These are phyloP conservation scores for Erodium maritimum DNA, from an alignment of 345 rosid species.

Conservation along the genomic window DNA sequence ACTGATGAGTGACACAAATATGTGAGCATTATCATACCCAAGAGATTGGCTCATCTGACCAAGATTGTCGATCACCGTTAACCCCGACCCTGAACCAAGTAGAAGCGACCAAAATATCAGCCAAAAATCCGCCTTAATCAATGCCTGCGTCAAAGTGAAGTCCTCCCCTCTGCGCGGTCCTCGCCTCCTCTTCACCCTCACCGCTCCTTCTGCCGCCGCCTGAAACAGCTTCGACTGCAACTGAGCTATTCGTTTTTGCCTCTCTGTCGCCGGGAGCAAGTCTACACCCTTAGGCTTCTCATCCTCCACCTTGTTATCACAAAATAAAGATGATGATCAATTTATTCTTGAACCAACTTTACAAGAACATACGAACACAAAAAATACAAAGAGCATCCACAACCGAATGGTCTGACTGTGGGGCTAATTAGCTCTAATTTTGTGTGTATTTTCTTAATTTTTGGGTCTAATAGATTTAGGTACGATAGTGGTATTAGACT, in stretches of 20 bases:
- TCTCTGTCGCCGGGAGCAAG: conserved; percentile 74
- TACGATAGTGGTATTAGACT: too few species aligned
- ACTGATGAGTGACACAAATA: conserved; percentile 91
- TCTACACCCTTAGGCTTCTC: conserved; percentile 89
- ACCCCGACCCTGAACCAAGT: conserved; percentile 88
- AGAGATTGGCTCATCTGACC: conserved; percentile 96
- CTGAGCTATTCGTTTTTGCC: conserved; percentile 70
- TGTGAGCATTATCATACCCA: conserved; percentile 67
- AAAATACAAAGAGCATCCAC: too few species aligned
- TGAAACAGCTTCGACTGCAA: conserved; percentile 66
- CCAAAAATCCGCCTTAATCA: conserved; percentile 93
- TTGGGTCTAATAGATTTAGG: too few species aligned
- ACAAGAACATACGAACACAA: too few species aligned
- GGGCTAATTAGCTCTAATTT: too few species aligned
- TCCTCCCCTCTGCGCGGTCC: conserved; percentile 94
- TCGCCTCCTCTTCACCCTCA: conserved; percentile 66
- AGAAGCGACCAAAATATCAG: conserved; percentile 74
- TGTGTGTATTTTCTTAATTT: too few species aligned
- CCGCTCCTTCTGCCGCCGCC: too few species aligned
- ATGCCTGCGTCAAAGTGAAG: conserved; percentile 75
- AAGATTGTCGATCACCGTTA: conserved; percentile 90
- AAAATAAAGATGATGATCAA: too few species aligned
- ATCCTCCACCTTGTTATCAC: too few species aligned
- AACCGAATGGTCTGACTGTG: too few species aligned
- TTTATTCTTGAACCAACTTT: too few species aligned